phyloP scores from a whole-genome alignment of 768 basidiomycete species.

The Tricholoma hemisulphureum region DNA sequence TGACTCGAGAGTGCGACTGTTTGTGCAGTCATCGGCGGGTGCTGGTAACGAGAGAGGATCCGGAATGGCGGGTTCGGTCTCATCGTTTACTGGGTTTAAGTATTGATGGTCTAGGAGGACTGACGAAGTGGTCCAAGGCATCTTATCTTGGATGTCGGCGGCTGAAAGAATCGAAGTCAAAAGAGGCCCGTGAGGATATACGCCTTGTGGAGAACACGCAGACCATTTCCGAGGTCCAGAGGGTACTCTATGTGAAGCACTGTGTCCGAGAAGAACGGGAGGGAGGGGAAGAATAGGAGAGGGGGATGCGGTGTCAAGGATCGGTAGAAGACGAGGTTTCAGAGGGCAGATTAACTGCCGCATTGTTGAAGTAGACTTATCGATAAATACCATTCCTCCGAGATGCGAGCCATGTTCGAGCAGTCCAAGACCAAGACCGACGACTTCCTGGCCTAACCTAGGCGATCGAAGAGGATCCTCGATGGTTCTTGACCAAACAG shows the following conservation, averaged over 20 bases:
- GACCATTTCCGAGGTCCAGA: not conserved
- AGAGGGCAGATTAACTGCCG: not conserved
- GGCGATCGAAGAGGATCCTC: not conserved
- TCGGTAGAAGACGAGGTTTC: slow-evolving; percentile 7
- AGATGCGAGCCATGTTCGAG: not conserved
- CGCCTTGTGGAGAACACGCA: not conserved
- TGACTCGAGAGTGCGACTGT: not conserved
- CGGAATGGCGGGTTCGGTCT: too few species aligned
- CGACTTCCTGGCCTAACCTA: not conserved
- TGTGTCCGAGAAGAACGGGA: not conserved
- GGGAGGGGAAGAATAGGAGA: slow-evolving; percentile 13
- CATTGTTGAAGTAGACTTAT: not conserved
- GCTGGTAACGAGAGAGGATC: not conserved
- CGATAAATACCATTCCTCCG: not conserved
- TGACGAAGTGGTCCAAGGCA: not conserved
- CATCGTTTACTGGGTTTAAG: too few species aligned
- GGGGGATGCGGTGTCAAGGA: slow-evolving; percentile 4
- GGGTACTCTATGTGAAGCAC: not conserved
- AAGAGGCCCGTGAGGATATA: not conserved
- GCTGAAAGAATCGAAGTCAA: not conserved
- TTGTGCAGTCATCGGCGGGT: not conserved
- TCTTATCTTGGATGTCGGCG: not conserved
- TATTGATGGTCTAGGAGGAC: not conserved
- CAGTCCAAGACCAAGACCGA: not conserved
- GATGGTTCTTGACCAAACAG: not conserved